Percentiles rank a stretch among this genome's conserved stretches.
Conservation (phyloP, 257 asterid genomes). For the Galeopsis tetrahit region DNA sequence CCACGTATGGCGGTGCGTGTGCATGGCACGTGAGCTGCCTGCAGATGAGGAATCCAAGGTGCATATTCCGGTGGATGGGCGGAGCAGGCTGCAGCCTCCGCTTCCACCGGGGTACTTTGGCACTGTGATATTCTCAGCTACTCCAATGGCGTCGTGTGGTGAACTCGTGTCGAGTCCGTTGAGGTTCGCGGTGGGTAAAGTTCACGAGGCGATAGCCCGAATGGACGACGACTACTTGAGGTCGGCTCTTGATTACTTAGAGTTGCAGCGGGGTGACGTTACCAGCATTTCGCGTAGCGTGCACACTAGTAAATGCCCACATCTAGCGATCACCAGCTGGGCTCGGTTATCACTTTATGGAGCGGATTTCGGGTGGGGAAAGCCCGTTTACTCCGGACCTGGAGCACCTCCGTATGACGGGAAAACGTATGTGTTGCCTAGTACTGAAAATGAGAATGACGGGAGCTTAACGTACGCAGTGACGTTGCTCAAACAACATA, state of each 20-base stretch:
- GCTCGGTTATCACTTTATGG: slow-evolving; percentile 60
- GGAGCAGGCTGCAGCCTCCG: slow-evolving; percentile 46
- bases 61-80: slow-evolving; percentile 58
- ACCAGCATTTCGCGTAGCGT: slow-evolving; percentile 46
- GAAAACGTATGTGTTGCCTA: slow-evolving; percentile 45
- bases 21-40: slow-evolving; percentile 40
- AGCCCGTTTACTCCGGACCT: no score
- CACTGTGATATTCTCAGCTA: slow-evolving; percentile 52
- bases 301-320: slow-evolving; percentile 51
- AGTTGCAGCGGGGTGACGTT: slow-evolving; percentile 52
- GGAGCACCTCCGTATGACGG: slow-evolving; percentile 54
- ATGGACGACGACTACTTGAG: slow-evolving; percentile 60
- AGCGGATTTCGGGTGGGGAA: slow-evolving; percentile 56
- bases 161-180: slow-evolving; percentile 50
- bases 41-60: slow-evolving; percentile 62
- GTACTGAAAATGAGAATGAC: slow-evolving; percentile 41
- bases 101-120: slow-evolving; percentile 65
- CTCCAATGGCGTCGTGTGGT: slow-evolving; percentile 51
- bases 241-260: slow-evolving; percentile 67
- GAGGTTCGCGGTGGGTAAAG: slow-evolving; percentile 45
- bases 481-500: slow-evolving; percentile 38
- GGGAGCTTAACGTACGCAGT: slow-evolving; percentile 55
- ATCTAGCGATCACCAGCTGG: slow-evolving; percentile 69
- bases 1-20: slow-evolving; percentile 40
- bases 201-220: slow-evolving; percentile 50